These are phyloP conservation scores for Dactylonectria estremocensis DNA, from an alignment of 2,329 filamentous ascomycete genomes.

Conservation along the genomic window DNA sequence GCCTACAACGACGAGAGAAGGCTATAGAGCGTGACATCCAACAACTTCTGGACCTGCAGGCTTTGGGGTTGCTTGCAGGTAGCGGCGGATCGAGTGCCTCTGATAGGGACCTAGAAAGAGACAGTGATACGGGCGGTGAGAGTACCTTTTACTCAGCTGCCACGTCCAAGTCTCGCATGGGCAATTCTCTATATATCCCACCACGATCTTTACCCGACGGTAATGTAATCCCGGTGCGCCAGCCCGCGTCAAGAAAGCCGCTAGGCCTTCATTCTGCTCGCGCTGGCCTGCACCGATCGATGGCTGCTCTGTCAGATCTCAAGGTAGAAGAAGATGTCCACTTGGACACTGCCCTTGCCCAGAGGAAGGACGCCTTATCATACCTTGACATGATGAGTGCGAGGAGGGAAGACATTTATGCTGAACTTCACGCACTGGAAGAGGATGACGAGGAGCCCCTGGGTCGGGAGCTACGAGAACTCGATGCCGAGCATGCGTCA, in stretches of 20 bases:
- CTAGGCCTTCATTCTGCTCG: conserved; percentile 74
- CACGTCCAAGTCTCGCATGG: conserved; percentile 58
- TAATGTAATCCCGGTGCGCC: conserved; percentile 73
- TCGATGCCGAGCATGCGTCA: conserved; percentile 67
- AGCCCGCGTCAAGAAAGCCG: conserved; percentile 66
- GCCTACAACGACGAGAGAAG: conserved; percentile 62
- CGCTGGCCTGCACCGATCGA: conserved; percentile 74
- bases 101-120: conserved; percentile 47
- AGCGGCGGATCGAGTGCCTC: conserved; percentile 49
- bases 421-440: conserved; percentile 69
- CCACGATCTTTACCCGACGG: conserved; percentile 58
- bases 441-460: conserved; percentile 70
- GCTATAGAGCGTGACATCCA: conserved; percentile 65
- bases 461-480: conserved; percentile 72
- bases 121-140: conserved; percentile 58
- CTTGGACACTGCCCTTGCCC: conserved; percentile 69
- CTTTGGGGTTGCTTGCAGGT: conserved; percentile 59
- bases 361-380: conserved; percentile 70
- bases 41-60: conserved; percentile 64
- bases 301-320: conserved; percentile 75
- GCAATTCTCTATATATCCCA: conserved; percentile 60
- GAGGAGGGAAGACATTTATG: conserved; percentile 64
- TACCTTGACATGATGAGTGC: conserved; percentile 69
- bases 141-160: conserved; percentile 59
- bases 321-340: conserved; percentile 78